Conservation (phyloP, 2,329 filamentous ascomycete genomes). For the Chrysoporthe deuterocubensis region DNA sequence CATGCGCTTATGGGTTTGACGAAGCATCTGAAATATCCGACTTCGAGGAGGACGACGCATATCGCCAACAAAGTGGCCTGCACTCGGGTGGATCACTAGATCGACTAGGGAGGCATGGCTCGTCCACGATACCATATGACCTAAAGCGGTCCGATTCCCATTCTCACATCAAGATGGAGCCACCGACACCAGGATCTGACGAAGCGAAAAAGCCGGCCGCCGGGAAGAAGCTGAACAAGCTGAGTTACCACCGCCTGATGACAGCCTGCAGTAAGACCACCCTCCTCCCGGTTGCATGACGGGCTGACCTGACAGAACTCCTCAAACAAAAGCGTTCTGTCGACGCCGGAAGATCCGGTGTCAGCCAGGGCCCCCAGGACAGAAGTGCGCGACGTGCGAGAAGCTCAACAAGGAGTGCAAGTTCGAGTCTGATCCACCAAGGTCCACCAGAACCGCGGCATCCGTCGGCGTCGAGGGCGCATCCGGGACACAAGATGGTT, state of each 20-base stretch:
- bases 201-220: slow-evolving; percentile 42
- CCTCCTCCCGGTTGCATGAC: slow-evolving; percentile 22
- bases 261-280: slow-evolving; percentile 86
- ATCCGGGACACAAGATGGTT: slow-evolving; percentile 42
- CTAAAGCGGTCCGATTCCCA: slow-evolving; percentile 56
- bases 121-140: slow-evolving; percentile 42
- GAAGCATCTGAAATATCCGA: neutral
- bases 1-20: slow-evolving; percentile 3
- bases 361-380: slow-evolving; percentile 70
- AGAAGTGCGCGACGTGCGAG: slow-evolving; percentile 91
- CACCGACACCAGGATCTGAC: slow-evolving; percentile 33
- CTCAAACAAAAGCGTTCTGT: slow-evolving; percentile 71
- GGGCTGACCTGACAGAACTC: slow-evolving; percentile 21
- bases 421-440: slow-evolving; percentile 81
- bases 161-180: slow-evolving; percentile 45
- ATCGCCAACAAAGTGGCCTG: neutral
- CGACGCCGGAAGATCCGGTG: slow-evolving; percentile 93
- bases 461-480: slow-evolving; percentile 46
- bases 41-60: neutral
- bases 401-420: slow-evolving; percentile 92
- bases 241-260: slow-evolving; percentile 93
- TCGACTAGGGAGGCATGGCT: slow-evolving; percentile 25
- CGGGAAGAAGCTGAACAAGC: slow-evolving; percentile 77
- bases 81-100: slow-evolving; percentile 28
- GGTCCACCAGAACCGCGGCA: slow-evolving; percentile 52